phyloP scores from a whole-genome alignment of 345 rosid genomes.

The Angophora floribunda region DNA sequence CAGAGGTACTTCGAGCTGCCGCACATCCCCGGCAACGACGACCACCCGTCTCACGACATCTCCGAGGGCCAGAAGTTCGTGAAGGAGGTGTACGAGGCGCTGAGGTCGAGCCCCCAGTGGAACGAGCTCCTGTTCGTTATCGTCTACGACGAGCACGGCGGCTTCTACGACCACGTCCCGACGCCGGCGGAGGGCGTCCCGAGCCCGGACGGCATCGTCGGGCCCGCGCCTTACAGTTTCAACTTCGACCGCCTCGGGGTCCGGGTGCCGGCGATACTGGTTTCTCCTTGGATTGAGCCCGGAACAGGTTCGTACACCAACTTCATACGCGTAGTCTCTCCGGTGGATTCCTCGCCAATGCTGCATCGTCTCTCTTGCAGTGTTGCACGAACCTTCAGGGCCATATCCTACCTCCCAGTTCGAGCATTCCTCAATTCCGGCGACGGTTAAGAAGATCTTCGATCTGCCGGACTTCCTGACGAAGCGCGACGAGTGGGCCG shows the following conservation, averaged over 20 bases:
- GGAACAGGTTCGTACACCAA: conserved; percentile 32
- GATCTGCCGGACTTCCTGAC: conserved; percentile 68
- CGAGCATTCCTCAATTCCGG: conserved; percentile 85
- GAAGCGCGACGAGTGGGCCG: conserved; percentile 89
- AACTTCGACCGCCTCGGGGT: conserved; percentile 78
- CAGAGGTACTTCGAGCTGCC: conserved; percentile 59
- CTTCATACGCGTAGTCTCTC: not conserved
- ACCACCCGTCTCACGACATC: conserved; percentile 79
- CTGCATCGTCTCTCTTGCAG: conserved; percentile 2
- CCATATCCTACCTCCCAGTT: conserved; percentile 61
- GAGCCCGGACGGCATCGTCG: conserved; percentile 64
- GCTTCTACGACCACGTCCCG: conserved; percentile 84
- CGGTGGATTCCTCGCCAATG: not conserved
- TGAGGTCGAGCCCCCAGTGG: conserved; percentile 86
- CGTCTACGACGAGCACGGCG: conserved; percentile 81
- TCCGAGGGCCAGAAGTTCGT: conserved; percentile 69
- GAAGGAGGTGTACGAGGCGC: conserved; percentile 71
- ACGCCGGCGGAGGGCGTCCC: conserved; percentile 73
- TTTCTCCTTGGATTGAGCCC: conserved; percentile 84
- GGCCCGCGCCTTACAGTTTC: conserved; percentile 52
- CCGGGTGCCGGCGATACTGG: conserved; percentile 58
- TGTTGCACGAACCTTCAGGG: conserved; percentile 76
- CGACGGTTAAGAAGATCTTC: conserved; percentile 71
- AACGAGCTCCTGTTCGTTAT: conserved; percentile 51
- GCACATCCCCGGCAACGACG: conserved; percentile 59